A percentile compares a stretch with the other conserved stretches of the same genome.
These are phyloP conservation scores for Aschersonia sp. DNA, from an alignment of 2,329 filamentous ascomycete species.

Conservation along the genomic window DNA sequence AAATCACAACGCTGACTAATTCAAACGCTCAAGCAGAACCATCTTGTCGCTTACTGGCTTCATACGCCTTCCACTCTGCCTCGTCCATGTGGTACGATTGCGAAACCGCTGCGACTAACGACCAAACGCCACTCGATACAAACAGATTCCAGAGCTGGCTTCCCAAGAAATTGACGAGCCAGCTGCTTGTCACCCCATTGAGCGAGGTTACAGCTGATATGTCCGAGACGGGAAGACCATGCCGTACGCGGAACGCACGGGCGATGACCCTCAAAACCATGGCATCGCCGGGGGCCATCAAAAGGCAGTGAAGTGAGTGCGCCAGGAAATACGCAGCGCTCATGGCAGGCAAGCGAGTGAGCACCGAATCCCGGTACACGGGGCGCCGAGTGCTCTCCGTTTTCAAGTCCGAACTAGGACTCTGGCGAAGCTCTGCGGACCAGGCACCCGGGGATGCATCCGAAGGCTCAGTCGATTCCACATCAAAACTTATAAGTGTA, in stretches of 20 bases:
- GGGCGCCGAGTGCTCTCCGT: constrained; percentile 11
- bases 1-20: background rate
- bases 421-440: constrained; percentile 44
- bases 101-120: constrained; percentile 20
- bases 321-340: constrained; percentile 32
- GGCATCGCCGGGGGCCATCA: constrained; percentile 32
- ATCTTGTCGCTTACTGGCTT: constrained; percentile 5
- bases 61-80: constrained; percentile 26
- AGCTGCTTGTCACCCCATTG: constrained; percentile 22
- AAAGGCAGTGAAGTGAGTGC: constrained; percentile 24
- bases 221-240: constrained; percentile 20
- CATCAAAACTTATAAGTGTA: constrained; percentile 46
- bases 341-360: constrained; percentile 36
- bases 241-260: constrained; percentile 22
- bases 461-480: constrained; percentile 39
- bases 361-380: constrained; percentile 30
- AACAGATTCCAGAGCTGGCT: constrained; percentile 29
- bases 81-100: constrained; percentile 26
- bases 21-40: background rate
- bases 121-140: constrained; percentile 31
- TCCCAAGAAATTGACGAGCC: constrained; percentile 28
- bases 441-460: constrained; percentile 37
- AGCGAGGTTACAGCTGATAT: constrained; percentile 24
- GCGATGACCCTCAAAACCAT: constrained; percentile 29
- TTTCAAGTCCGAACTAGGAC: constrained; percentile 18